phyloP scores from a whole-genome alignment of 2,329 filamentous ascomycete species.

The Dactylellina drechsleri region DNA sequence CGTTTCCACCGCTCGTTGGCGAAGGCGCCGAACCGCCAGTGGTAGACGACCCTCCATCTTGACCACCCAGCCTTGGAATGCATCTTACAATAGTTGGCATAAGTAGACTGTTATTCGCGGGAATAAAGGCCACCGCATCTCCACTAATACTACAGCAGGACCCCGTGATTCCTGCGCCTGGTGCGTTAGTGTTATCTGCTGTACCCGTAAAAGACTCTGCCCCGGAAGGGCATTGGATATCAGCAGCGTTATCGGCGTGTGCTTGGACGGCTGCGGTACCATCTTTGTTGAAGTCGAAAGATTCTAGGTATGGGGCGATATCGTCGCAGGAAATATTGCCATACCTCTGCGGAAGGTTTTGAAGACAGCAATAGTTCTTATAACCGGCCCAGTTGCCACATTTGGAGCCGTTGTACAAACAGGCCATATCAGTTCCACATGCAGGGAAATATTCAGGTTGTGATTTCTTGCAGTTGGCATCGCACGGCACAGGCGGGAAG shows the following conservation, averaged over 20 bases:
- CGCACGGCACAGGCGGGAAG: slow-evolving; percentile 8
- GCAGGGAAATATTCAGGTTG: neutral
- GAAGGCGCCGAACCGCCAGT: neutral
- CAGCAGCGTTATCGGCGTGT: neutral
- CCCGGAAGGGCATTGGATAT: neutral
- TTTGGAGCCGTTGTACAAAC: neutral
- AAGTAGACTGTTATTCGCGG: neutral
- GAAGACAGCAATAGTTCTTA: slow-evolving; percentile 15
- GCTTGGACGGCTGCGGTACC: slow-evolving; percentile 7
- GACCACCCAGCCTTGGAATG: slow-evolving; percentile 11
- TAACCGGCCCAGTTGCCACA: slow-evolving; percentile 11
- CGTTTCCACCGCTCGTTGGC: neutral
- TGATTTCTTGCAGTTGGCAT: slow-evolving; percentile 7
- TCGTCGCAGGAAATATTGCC: slow-evolving; percentile 7
- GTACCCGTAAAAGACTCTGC: neutral
- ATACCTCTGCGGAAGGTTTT: neutral
- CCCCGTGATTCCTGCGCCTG: neutral
- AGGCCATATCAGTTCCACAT: neutral
- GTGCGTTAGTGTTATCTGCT: neutral
- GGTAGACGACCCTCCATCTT: neutral
- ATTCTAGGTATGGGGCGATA: neutral
- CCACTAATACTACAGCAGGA: neutral
- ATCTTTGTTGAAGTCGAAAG: slow-evolving; percentile 1
- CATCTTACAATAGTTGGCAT: slow-evolving; percentile 7
- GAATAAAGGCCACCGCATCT: slow-evolving; percentile 1